phyloP scores from a whole-genome alignment of 768 basidiomycete genomes.

The Hysterangium stoloniferum region DNA sequence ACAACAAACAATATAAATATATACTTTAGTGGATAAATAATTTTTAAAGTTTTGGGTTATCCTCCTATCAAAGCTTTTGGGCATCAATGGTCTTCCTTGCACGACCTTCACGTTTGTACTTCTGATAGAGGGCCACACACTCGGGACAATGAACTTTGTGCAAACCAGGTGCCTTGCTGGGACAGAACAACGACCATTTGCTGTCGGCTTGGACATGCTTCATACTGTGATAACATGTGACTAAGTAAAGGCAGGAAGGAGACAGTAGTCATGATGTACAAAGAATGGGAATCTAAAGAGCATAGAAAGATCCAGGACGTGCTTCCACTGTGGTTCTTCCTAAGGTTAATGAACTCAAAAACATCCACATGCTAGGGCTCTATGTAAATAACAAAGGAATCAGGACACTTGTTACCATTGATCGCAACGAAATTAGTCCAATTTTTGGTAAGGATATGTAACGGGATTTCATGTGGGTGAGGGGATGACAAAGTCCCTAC shows the following conservation, averaged over 20 bases:
- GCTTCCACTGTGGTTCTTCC: slow-evolving; percentile 99
- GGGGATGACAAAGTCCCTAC: too few species aligned
- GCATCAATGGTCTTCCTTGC: slow-evolving; percentile 35
- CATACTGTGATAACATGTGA: slow-evolving; percentile 24
- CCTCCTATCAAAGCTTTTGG: slow-evolving; percentile 46
- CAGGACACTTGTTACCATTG: slow-evolving; percentile 99
- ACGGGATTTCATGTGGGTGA: too few species aligned
- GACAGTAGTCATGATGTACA: background rate
- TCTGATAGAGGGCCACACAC: slow-evolving; percentile 31
- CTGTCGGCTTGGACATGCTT: slow-evolving; percentile 38
- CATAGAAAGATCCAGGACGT: slow-evolving; percentile 98
- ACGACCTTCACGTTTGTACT: slow-evolving; percentile 36
- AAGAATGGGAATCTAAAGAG: slow-evolving; percentile 83
- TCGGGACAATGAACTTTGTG: slow-evolving; percentile 38
- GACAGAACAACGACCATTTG: slow-evolving; percentile 44
- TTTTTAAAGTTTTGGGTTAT: too few species aligned
- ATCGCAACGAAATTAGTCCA: too few species aligned
- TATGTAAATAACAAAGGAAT: slow-evolving; percentile 96
- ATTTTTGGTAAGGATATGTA: too few species aligned
- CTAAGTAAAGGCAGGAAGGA: background rate
- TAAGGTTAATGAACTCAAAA: slow-evolving; percentile 93
- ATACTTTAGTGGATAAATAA: too few species aligned
- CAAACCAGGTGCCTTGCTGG: slow-evolving; percentile 39
- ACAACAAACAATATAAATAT: too few species aligned
- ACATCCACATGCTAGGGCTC: slow-evolving; percentile 99